These are phyloP conservation scores for Oryza australiensis DNA, from an alignment of 176 grass and related monocot species.

Conservation along the genomic window DNA sequence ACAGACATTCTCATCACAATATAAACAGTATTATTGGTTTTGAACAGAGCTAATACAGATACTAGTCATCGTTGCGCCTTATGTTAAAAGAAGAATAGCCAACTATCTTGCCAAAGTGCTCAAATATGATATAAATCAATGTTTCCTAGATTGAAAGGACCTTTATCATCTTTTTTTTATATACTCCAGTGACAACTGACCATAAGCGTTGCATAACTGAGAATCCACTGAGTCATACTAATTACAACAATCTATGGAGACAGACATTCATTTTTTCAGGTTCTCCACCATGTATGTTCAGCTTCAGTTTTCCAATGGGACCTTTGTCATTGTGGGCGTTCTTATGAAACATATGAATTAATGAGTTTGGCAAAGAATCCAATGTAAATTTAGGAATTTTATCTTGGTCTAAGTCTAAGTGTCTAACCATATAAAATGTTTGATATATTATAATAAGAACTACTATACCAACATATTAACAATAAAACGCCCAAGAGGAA, in stretches of 20 bases:
- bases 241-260: background rate
- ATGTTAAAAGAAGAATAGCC: slow-evolving; percentile 3
- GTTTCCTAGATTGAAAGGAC: background rate
- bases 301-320: background rate
- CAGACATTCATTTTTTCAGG: background rate
- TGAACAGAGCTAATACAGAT: slow-evolving; percentile 1
- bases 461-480: background rate
- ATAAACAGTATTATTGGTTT: background rate
- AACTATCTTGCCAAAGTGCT: background rate
- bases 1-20: slow-evolving; percentile 9
- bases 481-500: background rate
- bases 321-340: background rate
- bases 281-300: background rate
- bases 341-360: background rate
- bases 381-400: background rate
- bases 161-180: background rate
- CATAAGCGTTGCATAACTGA: background rate
- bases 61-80: background rate
- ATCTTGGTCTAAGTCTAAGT: background rate
- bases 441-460: background rate
- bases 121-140: background rate
- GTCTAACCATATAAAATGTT: background rate
- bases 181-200: background rate
- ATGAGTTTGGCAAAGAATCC: background rate
- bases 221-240: background rate